These are phyloP conservation scores for Phytophthora cryptogea DNA, from an alignment of 352 stramenopile species.

Conservation along the genomic window DNA sequence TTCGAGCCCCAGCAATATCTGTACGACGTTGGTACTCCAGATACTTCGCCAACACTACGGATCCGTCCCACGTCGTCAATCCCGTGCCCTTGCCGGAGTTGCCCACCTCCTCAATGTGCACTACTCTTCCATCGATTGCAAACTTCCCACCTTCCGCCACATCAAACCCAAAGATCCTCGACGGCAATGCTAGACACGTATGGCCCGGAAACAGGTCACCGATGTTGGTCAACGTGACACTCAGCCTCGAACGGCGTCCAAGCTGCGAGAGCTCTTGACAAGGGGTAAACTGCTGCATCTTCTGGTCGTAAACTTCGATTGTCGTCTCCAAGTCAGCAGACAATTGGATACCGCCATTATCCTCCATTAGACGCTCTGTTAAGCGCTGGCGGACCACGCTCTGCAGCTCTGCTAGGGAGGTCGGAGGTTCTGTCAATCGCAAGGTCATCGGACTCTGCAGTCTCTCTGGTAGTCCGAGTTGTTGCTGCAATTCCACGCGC, in stretches of 20 bases:
- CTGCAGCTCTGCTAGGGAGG: slow-evolving; percentile 28
- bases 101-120: slow-evolving; percentile 67
- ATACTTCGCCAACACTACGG: slow-evolving; percentile 92
- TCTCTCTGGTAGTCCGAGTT: slow-evolving; percentile 20
- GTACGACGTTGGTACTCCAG: slow-evolving; percentile 60
- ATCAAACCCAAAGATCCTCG: slow-evolving; percentile 62
- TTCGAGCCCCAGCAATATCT: slow-evolving; percentile 38
- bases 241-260: slow-evolving; percentile 41
- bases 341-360: background rate
- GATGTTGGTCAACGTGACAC: slow-evolving; percentile 35
- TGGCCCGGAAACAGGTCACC: slow-evolving; percentile 25
- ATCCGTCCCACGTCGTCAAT: slow-evolving; percentile 91
- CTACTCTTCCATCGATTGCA: slow-evolving; percentile 50
- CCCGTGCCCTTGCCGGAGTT: slow-evolving; percentile 89
- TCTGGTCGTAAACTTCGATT: slow-evolving; percentile 49
- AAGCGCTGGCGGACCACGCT: slow-evolving; percentile 30
- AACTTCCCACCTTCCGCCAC: slow-evolving; percentile 40
- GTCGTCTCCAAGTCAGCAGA: slow-evolving; percentile 22
- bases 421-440: slow-evolving; percentile 20
- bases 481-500: slow-evolving; percentile 46
- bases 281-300: slow-evolving; percentile 36
- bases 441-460: slow-evolving; percentile 35
- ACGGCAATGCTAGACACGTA: slow-evolving; percentile 52
- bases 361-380: slow-evolving; percentile 12
- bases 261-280: slow-evolving; percentile 38